Evolutionary conservation across 768 basidiomycete genomes (phyloP), one percentile per base, ranked within the genome.

Genomic region (Albatrellus ellisii): DNA sequence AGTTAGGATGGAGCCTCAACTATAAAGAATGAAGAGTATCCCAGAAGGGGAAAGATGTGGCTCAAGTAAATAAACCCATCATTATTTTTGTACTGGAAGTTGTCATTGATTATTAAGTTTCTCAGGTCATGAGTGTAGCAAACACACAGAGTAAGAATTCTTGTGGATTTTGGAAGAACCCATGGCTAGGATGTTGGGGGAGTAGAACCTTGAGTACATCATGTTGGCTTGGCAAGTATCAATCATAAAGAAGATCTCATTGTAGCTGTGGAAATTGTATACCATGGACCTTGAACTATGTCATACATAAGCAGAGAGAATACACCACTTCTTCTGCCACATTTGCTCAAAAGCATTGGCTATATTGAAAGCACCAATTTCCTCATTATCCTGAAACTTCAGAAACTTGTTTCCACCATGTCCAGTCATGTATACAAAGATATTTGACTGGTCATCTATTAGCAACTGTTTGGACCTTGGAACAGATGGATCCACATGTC

Each of bases 351-450:
- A 85, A 1, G 94, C 92, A 56, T 97, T 92, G 0, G 94, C 92
- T n/a, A 98, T 75, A 56, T 98, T 94, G 45, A 85, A 88, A 0
- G 94, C 90, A 45, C 85, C 88, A 53, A 98, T 89, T 59, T 99
- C 95, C 59, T 98, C 94, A 57, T 86, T 91, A 57, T 99, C 94
- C 56, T 99, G 94, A 59, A 99, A 98, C 59, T 99, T 98, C 55
- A 99, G 75, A 59, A 98, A 99, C 59, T 95, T 94, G 53, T 94
- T 85, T 1, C 94, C 94, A 11, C 94, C 94, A 52, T 98, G 94
- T 0, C 94, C 95, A 0, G 95, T 94, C 88, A 98, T 86, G 61
- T 94, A 98, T n/a, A 99, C 77, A 56, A 98, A 97, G 46, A 99
- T 69, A 54, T 98, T 98, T 4, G 86, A 89, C 20, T 76, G 67